phyloP scores from a whole-genome alignment of 176 grass and related monocot species.

The Oryza coarctata region DNA sequence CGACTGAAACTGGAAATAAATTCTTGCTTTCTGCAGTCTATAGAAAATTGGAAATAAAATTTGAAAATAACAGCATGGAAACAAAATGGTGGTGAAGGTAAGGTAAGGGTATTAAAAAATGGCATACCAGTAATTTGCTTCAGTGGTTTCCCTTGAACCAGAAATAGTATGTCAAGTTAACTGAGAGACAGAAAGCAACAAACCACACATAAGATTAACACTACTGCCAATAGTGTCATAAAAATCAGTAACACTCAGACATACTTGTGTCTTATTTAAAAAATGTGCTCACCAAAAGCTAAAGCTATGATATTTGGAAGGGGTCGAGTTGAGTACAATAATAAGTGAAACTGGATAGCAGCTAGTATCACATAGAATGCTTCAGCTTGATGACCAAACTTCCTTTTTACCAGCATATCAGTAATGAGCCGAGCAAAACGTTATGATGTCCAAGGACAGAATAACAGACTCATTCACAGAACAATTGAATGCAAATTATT shows the following conservation, averaged over 20 bases:
- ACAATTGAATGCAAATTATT: not conserved
- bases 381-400: slow-evolving; percentile 76
- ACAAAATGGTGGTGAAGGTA: slow-evolving; percentile 23
- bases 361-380: slow-evolving; percentile 76
- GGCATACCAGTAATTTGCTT: slow-evolving; percentile 69
- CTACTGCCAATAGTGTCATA: not conserved
- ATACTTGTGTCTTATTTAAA: not conserved
- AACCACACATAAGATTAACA: not conserved
- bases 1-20: not conserved
- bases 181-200: slow-evolving; percentile 42
- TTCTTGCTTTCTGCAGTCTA: not conserved
- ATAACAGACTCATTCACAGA: not conserved
- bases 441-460: slow-evolving; percentile 16
- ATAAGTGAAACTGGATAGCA: slow-evolving; percentile 80
- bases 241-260: not conserved
- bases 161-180: slow-evolving; percentile 88
- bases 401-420: slow-evolving; percentile 67
- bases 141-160: slow-evolving; percentile 82
- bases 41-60: too few species aligned
- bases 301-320: slow-evolving; percentile 98
- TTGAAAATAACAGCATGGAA: slow-evolving; percentile 18
- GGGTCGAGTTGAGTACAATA: slow-evolving; percentile 91
- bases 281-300: slow-evolving; percentile 59
- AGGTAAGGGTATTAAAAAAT: not conserved
- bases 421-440: slow-evolving; percentile 9